Evolutionary conservation across 768 basidiomycete genomes (phyloP).

Genomic region (Russula lepida): DNA sequence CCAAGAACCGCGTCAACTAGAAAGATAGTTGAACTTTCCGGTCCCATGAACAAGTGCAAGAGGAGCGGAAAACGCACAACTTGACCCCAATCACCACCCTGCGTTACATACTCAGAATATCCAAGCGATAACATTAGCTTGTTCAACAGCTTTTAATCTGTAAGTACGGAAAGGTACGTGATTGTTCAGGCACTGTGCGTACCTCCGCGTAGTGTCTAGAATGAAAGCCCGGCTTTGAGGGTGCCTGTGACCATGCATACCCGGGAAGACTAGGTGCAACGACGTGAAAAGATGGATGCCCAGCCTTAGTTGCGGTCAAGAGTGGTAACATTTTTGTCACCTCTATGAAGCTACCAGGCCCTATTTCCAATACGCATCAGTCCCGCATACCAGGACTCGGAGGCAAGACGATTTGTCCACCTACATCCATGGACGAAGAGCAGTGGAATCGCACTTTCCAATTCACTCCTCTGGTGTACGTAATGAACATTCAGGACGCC

Average conservation of each 20-base stretch:
- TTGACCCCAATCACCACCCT: constrained; percentile 44
- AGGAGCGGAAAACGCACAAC: constrained; percentile 23
- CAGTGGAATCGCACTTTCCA: constrained; percentile 25
- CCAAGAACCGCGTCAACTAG: constrained; percentile 26
- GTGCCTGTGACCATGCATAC: constrained; percentile 53
- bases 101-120: constrained; percentile 32
- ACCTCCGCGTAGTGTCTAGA: constrained; percentile 25
- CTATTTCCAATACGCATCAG: not conserved
- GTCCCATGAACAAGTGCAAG: not conserved
- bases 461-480: constrained; percentile 28
- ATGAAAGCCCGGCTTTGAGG: constrained; percentile 28
- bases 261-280: constrained; percentile 52
- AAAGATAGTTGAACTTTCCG: not conserved
- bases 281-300: constrained; percentile 53
- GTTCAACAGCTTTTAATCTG: constrained; percentile 15
- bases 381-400: not conserved
- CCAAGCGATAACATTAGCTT: constrained; percentile 26
- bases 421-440: constrained; percentile 29
- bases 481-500: constrained; percentile 31
- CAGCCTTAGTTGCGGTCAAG: constrained; percentile 33
- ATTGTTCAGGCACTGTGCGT: not conserved
- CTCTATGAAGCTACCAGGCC: constrained; percentile 29
- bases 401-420: constrained; percentile 5
- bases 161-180: not conserved
- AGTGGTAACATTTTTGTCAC: constrained; percentile 49